phyloP scores from a whole-genome alignment of 2,329 filamentous ascomycete genomes.

The Fusarium concolor region DNA sequence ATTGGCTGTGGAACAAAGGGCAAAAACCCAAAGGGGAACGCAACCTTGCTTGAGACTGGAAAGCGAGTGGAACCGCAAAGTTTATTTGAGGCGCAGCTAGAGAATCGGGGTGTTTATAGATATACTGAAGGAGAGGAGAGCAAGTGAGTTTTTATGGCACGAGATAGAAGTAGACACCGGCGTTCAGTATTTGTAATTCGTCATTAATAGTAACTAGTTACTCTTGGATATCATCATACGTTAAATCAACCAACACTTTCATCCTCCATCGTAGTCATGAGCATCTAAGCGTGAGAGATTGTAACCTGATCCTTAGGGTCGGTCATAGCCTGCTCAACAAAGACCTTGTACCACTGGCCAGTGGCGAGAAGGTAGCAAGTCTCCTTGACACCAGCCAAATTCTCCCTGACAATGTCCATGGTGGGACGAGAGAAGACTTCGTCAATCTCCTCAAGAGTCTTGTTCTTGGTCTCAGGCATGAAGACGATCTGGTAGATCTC shows the following conservation, averaged over 20 bases:
- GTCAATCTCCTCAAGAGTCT: slow-evolving; percentile 77
- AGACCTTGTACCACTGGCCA: slow-evolving; percentile 41
- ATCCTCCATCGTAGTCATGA: neutral
- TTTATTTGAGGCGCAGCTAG: slow-evolving; percentile 31
- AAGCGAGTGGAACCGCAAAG: slow-evolving; percentile 21
- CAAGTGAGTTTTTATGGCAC: neutral
- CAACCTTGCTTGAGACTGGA: slow-evolving; percentile 1
- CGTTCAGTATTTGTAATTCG: neutral
- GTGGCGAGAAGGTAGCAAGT: slow-evolving; percentile 43
- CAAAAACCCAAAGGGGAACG: slow-evolving; percentile 4
- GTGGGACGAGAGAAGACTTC: slow-evolving; percentile 74
- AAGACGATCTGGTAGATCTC: slow-evolving; percentile 80
- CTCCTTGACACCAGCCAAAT: slow-evolving; percentile 55
- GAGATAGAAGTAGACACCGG: neutral
- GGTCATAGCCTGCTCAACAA: slow-evolving; percentile 41
- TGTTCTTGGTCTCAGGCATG: slow-evolving; percentile 81
- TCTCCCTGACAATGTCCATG: slow-evolving; percentile 69
- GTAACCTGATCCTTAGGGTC: slow-evolving; percentile 22
- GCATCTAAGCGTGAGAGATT: slow-evolving; percentile 13
- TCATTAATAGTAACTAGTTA: slow-evolving; percentile 11
- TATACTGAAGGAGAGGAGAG: neutral
- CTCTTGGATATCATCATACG: slow-evolving; percentile 29
- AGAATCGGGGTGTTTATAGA: slow-evolving; percentile 5
- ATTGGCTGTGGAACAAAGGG: slow-evolving; percentile 20
- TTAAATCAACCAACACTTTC: slow-evolving; percentile 1